These are phyloP conservation scores for Scytalidium sp. DNA, from an alignment of 2,329 filamentous ascomycete genomes.

Conservation along the genomic window DNA sequence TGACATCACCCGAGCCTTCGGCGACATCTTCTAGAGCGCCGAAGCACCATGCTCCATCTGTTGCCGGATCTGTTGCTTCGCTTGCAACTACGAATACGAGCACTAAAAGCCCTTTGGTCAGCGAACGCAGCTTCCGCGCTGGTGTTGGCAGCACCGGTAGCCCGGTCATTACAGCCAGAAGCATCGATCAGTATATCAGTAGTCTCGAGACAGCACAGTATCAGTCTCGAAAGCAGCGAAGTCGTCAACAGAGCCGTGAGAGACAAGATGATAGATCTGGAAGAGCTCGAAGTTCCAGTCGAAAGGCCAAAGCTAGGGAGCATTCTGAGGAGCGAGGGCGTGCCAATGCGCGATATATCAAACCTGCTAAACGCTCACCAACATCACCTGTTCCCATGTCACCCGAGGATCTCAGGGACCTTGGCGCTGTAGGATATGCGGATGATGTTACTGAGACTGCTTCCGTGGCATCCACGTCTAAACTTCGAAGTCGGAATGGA, in stretches of 20 bases:
- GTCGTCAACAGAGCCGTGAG: conserved; percentile 47
- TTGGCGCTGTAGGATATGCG: conserved; percentile 38
- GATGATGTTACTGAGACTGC: conserved; percentile 21
- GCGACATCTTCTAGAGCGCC: conserved; percentile 50
- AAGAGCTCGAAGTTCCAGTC: conserved; percentile 43
- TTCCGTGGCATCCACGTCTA: conserved; percentile 20
- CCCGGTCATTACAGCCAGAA: conserved; percentile 59
- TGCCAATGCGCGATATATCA: conserved; percentile 63
- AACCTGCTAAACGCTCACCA: conserved; percentile 78
- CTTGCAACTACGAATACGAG: conserved; percentile 56
- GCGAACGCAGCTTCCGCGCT: conserved; percentile 45
- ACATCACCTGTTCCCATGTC: conserved; percentile 95
- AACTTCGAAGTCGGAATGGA: conserved; percentile 12
- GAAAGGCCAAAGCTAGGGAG: conserved; percentile 52
- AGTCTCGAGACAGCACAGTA: conserved; percentile 76
- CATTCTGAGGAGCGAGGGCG: conserved; percentile 70
- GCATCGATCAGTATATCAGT: conserved; percentile 80
- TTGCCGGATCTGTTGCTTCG: conserved; percentile 53
- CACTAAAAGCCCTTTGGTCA: conserved; percentile 29
- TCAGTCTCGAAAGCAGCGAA: conserved; percentile 51
- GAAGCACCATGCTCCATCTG: conserved; percentile 51
- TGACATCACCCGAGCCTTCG: conserved; percentile 55
- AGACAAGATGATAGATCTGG: conserved; percentile 37
- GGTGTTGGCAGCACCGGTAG: conserved; percentile 36
- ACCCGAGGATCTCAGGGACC: conserved; percentile 73